Evolutionary conservation across 2,329 filamentous ascomycete genomes (phyloP).

Genomic region (Aspergillus novofumigatus): DNA sequence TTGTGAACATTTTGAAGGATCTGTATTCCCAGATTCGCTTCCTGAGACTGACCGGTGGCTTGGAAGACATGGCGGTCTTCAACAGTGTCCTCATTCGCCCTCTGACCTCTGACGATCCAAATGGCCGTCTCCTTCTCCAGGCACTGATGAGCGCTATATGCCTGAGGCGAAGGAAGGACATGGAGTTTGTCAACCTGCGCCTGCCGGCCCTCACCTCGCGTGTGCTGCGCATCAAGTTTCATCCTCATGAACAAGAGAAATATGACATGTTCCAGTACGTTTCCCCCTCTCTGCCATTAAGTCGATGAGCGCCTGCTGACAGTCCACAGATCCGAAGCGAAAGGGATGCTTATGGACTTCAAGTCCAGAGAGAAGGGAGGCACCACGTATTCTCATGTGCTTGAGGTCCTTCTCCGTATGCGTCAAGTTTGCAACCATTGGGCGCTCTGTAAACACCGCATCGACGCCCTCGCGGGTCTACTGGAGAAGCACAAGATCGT

Average conservation of each 20-base stretch:
- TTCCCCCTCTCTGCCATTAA: neutral
- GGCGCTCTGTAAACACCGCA: conserved; percentile 71
- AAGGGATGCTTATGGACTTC: conserved; percentile 63
- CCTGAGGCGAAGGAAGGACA: conserved; percentile 77
- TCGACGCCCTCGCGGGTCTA: conserved; percentile 67
- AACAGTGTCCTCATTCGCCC: conserved; percentile 67
- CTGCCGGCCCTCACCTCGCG: conserved; percentile 75
- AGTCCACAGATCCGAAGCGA: conserved; percentile 60
- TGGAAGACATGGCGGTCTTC: conserved; percentile 71
- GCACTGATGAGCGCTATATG: conserved; percentile 76
- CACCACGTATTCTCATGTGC: conserved; percentile 66
- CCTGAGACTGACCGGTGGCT: conserved; percentile 68
- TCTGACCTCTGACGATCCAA: conserved; percentile 54
- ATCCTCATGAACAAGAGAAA: conserved; percentile 67
- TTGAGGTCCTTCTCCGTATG: conserved; percentile 77
- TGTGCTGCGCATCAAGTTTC: conserved; percentile 69
- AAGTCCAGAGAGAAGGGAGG: conserved; percentile 45
- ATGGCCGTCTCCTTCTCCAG: conserved; percentile 64
- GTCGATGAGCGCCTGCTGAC: conserved; percentile 17
- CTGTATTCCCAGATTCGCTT: conserved; percentile 77
- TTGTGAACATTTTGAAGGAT: conserved; percentile 78
- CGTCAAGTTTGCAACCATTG: conserved; percentile 87
- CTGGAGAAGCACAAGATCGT: conserved; percentile 66
- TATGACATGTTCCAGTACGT: conserved; percentile 69
- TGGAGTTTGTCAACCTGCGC: conserved; percentile 79